Percentiles rank a stretch among this genome's conserved stretches.
phyloP scores from a whole-genome alignment of 1,139 yeast species.

The Fermentozyma sake region DNA sequence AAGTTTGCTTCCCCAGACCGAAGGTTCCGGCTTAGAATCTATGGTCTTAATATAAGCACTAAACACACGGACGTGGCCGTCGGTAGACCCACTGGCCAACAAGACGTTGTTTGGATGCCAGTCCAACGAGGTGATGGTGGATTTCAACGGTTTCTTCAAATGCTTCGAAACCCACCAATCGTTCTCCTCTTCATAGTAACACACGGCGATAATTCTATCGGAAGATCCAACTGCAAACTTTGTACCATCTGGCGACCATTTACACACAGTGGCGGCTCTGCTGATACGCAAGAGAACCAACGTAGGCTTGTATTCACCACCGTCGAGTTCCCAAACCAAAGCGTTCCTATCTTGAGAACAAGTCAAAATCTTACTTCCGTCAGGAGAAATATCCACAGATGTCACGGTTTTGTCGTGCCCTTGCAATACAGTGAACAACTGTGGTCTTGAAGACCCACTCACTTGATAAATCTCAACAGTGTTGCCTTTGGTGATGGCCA shows the following conservation, averaged over 20 bases:
- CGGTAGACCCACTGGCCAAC: constrained; percentile 89
- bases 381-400: constrained; percentile 85
- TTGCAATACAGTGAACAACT: constrained; percentile 55
- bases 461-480: constrained; percentile 71
- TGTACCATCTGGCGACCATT: constrained; percentile 89
- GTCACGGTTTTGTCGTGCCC: constrained; percentile 96
- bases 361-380: constrained; percentile 82
- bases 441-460: constrained; percentile 36
- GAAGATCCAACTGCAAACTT: constrained; percentile 98
- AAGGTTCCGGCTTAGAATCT: constrained; percentile 76
- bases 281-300: constrained; percentile 87
- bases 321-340: constrained; percentile 82
- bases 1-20: constrained; percentile 91
- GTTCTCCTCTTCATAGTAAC: constrained; percentile 92
- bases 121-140: constrained; percentile 76
- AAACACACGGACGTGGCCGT: constrained; percentile 91
- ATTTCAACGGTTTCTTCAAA: constrained; percentile 86
- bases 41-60: constrained; percentile 90
- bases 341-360: constrained; percentile 99
- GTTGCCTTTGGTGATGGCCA: constrained; percentile 81
- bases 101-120: constrained; percentile 96
- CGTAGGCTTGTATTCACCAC: constrained; percentile 71
- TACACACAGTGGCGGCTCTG: constrained; percentile 89
- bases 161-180: constrained; percentile 99
- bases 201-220: constrained; percentile 89